Conservation (phyloP, 306 rosid genomes). For the Prunus mongolica region DNA sequence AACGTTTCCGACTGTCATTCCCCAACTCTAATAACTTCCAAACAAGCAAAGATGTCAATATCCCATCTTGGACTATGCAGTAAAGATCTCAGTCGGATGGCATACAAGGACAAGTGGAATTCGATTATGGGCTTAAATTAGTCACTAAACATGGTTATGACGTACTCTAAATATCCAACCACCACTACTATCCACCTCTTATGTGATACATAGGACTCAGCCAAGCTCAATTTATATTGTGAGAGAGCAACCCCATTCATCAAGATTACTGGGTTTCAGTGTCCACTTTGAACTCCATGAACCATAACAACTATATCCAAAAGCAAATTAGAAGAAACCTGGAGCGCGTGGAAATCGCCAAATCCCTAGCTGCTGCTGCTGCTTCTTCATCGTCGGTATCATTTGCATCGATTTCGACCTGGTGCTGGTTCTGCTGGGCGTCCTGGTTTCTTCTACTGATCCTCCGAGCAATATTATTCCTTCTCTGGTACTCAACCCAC, state of each 20-base stretch:
- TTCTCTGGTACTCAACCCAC: conserved; percentile 66
- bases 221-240: too few species aligned
- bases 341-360: conserved; percentile 29
- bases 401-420: conserved; percentile 10
- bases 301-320: neutral
- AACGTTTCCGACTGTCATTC: neutral
- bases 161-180: neutral
- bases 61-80: conserved; percentile 3
- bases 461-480: conserved; percentile 34
- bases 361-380: conserved; percentile 18
- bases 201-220: neutral
- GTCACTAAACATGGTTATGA: neutral
- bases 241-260: neutral
- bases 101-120: neutral
- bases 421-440: conserved; percentile 14
- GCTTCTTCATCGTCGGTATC: conserved; percentile 56
- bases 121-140: neutral
- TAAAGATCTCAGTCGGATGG: neutral
- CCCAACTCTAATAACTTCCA: neutral
- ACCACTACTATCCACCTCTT: neutral
- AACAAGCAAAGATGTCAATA: neutral
- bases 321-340: conserved; percentile 30
- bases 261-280: neutral
- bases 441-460: conserved; percentile 26
- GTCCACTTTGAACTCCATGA: neutral